phyloP scores from a whole-genome alignment of 2,329 filamentous ascomycete species.

The Nemania serpens region DNA sequence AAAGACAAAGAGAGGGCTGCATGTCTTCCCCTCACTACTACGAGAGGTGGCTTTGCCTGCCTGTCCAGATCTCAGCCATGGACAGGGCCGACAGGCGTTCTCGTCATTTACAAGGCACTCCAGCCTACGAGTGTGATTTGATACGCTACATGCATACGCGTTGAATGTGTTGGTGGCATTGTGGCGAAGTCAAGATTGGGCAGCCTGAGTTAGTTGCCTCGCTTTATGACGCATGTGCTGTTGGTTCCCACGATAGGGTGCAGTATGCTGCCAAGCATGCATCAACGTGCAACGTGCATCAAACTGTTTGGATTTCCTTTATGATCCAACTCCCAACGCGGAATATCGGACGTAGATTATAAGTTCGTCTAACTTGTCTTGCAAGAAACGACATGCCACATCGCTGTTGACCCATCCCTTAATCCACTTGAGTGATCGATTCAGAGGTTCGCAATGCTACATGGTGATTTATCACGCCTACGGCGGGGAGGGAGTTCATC shows the following conservation, averaged over 20 bases:
- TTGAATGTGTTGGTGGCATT: neutral
- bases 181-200: neutral
- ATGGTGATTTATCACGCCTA: constrained; percentile 3
- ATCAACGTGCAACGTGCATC: neutral
- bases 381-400: neutral
- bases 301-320: neutral
- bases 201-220: neutral
- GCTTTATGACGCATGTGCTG: neutral
- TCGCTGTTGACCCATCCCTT: neutral
- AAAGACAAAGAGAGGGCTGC: neutral
- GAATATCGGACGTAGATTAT: neutral
- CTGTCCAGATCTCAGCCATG: neutral
- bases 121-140: neutral
- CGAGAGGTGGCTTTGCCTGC: neutral
- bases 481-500: neutral
- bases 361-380: neutral
- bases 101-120: too few relatives aligned
- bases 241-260: neutral
- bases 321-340: neutral
- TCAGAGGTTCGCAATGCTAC: neutral
- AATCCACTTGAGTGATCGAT: neutral
- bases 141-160: neutral
- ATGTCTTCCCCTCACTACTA: neutral
- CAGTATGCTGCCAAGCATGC: neutral
- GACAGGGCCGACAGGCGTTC: too few relatives aligned